Percentiles rank a stretch among this genome's conserved stretches.
Conservation (phyloP, 768 basidiomycete species). For the Suillus paluster region DNA sequence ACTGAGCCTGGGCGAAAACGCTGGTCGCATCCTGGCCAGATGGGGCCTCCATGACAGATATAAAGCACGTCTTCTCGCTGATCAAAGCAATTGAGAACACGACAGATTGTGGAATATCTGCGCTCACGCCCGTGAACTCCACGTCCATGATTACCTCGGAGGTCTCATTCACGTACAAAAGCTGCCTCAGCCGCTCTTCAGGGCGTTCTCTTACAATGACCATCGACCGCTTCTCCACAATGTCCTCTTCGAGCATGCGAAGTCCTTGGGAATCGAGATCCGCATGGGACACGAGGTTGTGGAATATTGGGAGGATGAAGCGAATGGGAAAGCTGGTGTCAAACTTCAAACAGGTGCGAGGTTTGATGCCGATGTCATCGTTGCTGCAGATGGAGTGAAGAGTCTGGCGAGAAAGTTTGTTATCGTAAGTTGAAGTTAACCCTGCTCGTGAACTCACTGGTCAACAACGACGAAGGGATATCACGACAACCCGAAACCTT, state of each 20-base stretch:
- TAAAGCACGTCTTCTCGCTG: constrained; percentile 17
- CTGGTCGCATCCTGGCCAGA: constrained; percentile 27
- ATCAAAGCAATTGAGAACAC: constrained; percentile 11
- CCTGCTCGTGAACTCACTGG: background rate
- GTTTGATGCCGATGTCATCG: constrained; percentile 24
- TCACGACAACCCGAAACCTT: constrained; percentile 24
- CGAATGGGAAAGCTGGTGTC: constrained; percentile 17
- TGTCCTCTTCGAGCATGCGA: constrained; percentile 23
- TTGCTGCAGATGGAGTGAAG: constrained; percentile 32
- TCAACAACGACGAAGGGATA: constrained; percentile 17
- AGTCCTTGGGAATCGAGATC: constrained; percentile 22
- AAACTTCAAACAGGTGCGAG: constrained; percentile 17
- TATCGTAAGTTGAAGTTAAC: constrained; percentile 19
- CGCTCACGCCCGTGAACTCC: constrained; percentile 17
- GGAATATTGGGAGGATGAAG: constrained; percentile 22
- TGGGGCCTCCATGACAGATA: constrained; percentile 26
- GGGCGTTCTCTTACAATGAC: constrained; percentile 29
- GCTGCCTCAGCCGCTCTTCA: constrained; percentile 17
- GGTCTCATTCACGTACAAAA: constrained; percentile 23
- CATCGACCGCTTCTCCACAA: constrained; percentile 30
- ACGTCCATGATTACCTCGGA: constrained; percentile 25
- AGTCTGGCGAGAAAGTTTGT: constrained; percentile 17
- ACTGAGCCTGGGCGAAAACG: constrained; percentile 23
- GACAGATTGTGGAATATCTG: constrained; percentile 26
- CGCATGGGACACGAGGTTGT: constrained; percentile 21